Evolutionary conservation across 1,284 basidiomycete genomes (phyloP), one percentile per base, ranked within the genome.

Genomic region (Cryptococcus sp.): DNA sequence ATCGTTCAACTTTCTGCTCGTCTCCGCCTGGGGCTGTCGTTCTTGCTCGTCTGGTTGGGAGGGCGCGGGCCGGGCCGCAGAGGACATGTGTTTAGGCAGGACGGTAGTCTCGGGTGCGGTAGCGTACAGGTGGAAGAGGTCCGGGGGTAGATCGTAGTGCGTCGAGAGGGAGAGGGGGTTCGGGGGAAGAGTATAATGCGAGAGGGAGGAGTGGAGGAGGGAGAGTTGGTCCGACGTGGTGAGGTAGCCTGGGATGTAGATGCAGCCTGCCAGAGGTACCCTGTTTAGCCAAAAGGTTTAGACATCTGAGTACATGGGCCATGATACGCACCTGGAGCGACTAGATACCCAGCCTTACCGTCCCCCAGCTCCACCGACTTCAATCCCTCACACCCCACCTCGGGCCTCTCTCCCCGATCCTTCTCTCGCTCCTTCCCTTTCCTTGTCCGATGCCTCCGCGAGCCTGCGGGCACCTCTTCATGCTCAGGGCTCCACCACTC

Each of bases 131-230:
- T 80, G 82, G 21, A 83, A 79, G 50, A 85, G 83, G 24, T 71
- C 50, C 0, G 73, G 52, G 0, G 92, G 92, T 4, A 93, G 78
- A 44, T 79, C 53, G 67, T 93, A 94, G 75, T 95, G 92, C 0
- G 85, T 83, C 56, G 91, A 87, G 23, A 95, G 84, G 62, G 91
- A 93, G 0, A 89, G 91, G 51, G 88, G 85, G 71, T 94, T 95
- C 0, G 91, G 89, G 23, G 81, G 74, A 4, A 81, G 80, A 0
- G 91, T 87, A 64, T 93, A 90, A 35, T 86, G 82, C 21, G 79
- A 71, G 6, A 96, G 82, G 35, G 88, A 83, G 82, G 87, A 86
- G 54, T 76, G 77, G 16, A 89, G 80, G 3, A 95, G 81, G 1
- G 79, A 69, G 23, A 83, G 80, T 70, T 96, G 92, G 28, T 83